phyloP scores from a whole-genome alignment of 192 early-diverging fungal genomes.

The Nowakowskiella sp. region DNA sequence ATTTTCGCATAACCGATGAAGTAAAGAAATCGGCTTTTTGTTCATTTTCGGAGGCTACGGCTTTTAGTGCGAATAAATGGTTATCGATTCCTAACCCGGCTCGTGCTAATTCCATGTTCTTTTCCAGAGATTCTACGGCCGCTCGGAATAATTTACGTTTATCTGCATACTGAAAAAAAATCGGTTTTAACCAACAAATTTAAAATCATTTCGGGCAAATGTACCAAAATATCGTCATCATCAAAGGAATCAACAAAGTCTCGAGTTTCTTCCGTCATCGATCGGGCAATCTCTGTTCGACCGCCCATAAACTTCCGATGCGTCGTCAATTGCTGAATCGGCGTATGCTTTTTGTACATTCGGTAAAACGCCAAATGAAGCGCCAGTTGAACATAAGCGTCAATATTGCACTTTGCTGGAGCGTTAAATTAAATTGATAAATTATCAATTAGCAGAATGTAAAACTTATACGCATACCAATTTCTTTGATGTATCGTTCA shows the following conservation, averaged over 20 bases:
- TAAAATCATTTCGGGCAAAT: no score
- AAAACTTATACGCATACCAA: conserved; percentile 23
- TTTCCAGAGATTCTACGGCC: conserved; percentile 49
- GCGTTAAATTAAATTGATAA: background rate
- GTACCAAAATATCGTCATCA: conserved; percentile 54
- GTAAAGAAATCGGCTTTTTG: conserved; percentile 56
- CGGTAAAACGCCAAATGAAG: conserved; percentile 79
- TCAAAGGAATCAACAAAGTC: conserved; percentile 70
- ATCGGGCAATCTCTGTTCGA: conserved; percentile 87
- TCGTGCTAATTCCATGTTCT: conserved; percentile 68
- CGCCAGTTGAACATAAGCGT: conserved; percentile 86
- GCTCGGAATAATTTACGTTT: conserved; percentile 29
- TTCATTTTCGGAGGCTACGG: conserved; percentile 35
- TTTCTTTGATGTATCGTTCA: conserved; percentile 73
- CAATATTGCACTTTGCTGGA: conserved; percentile 66
- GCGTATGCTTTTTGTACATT: conserved; percentile 54
- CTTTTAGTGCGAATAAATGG: conserved; percentile 78
- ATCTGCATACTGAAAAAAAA: conserved; percentile 33
- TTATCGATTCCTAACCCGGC: conserved; percentile 82
- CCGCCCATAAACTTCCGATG: conserved; percentile 66
- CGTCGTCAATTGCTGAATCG: conserved; percentile 68
- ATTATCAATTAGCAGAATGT: no score
- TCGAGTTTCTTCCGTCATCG: conserved; percentile 66
- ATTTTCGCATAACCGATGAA: no score
- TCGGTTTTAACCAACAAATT: no score